Evolutionary conservation across 371 early-diverging fungal genomes (phyloP), one percentile per base, ranked within the genome.

Genomic region (Mucor sp.): DNA sequence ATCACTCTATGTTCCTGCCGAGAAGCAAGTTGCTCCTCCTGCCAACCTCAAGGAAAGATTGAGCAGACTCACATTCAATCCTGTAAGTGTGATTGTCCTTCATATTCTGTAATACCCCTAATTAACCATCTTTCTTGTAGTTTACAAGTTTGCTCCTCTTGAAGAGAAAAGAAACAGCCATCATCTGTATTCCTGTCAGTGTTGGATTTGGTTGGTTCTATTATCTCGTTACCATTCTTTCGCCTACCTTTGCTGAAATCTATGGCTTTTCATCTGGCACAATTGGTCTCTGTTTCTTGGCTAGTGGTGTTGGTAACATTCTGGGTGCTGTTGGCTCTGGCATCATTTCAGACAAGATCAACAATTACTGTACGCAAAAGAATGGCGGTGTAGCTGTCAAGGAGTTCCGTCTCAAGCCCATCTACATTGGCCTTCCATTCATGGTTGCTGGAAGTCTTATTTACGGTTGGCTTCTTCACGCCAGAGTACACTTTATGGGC

Each of bases 191-290:
- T 3, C 76, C 74, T 17, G 59, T 70, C 35, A 63, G 67, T 55
- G 41, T 66, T 30, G 69, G 66, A 3, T 87, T 86, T 63, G 87
- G 86, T 2, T 76, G 79, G 43, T 85, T 81, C 62, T 85, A 79
- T 60, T 69, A 71, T 19, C 68, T 83, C 32, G 74, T 83, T 11
- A 82, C 85, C 0, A 75, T 76, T 21, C 70, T 81, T 43, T 77
- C 86, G 14, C 48, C 70, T 17, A 78, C 76, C 0, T 86, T 75
- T 56, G 58, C 66, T 7, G 59, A 58, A 0, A 43, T 78, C 4
- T 87, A 87, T 44, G 58, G 64, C 1, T 77, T 87, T 32, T 69
- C 75, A 11, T 74, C 83, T 17, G 81, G 81, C 6, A 55, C 67
- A 1, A 72, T 80, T 32, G 87, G 87, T 9, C 59, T 85, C 9